Conservation (phyloP, 1,284 basidiomycete genomes). For the Rhodofomes roseus region DNA sequence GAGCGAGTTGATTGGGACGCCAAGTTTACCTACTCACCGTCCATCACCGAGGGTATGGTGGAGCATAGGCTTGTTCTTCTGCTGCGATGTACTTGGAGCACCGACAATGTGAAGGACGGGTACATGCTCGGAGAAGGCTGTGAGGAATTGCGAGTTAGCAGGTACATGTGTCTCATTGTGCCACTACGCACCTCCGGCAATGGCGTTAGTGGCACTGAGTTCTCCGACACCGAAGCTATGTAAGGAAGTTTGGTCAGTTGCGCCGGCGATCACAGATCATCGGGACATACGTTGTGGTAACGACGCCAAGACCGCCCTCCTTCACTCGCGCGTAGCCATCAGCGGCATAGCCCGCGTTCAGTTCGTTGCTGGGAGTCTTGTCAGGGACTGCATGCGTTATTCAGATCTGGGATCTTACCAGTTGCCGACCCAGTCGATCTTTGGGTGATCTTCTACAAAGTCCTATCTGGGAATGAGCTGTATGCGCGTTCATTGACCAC, state of each 20-base stretch:
- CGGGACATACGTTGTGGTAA: constrained; percentile 66
- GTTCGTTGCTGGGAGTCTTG: constrained; percentile 60
- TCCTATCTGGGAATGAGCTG: constrained; percentile 46
- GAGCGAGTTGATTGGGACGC: background rate
- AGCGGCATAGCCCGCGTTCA: constrained; percentile 88
- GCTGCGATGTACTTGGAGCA: constrained; percentile 73
- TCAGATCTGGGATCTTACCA: constrained; percentile 46
- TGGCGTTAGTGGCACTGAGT: constrained; percentile 78
- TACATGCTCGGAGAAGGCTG: constrained; percentile 84
- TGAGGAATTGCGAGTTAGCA: background rate
- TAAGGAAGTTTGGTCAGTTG: constrained; percentile 8
- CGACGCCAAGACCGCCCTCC: constrained; percentile 64
- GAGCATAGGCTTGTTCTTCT: constrained; percentile 66
- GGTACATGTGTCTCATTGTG: background rate
- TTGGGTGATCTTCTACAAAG: constrained; percentile 78
- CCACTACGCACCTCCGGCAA: constrained; percentile 56
- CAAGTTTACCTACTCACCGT: constrained; percentile 36
- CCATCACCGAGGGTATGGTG: constrained; percentile 90
- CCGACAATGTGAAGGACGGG: constrained; percentile 93
- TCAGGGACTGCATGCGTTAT: background rate
- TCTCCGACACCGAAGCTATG: constrained; percentile 90
- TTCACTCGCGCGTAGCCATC: constrained; percentile 93
- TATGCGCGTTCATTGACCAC: background rate
- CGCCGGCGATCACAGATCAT: background rate
- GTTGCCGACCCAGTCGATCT: constrained; percentile 88